These are phyloP conservation scores for Curvularia sp. DNA, from an alignment of 2,329 filamentous ascomycete species.

Conservation along the genomic window DNA sequence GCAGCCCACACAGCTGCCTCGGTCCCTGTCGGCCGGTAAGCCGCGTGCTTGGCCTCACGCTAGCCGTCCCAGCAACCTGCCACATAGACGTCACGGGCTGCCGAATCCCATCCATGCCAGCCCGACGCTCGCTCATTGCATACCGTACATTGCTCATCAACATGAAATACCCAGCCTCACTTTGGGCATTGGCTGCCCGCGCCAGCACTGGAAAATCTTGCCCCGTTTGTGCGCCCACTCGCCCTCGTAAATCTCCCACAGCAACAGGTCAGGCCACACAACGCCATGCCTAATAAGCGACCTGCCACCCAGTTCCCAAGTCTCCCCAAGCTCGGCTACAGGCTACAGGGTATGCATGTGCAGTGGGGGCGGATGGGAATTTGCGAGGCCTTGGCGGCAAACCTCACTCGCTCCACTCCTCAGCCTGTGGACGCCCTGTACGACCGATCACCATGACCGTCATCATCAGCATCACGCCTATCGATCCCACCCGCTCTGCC, in stretches of 20 bases:
- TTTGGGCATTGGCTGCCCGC: neutral
- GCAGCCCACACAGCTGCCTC: slow-evolving; percentile 19
- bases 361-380: slow-evolving; percentile 19
- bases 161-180: neutral
- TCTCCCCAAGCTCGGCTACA: slow-evolving; percentile 27
- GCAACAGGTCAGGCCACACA: slow-evolving; percentile 18
- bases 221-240: slow-evolving; percentile 1
- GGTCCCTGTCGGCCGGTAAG: slow-evolving; percentile 25
- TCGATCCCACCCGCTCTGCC: slow-evolving; percentile 25
- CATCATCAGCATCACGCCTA: slow-evolving; percentile 28
- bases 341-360: slow-evolving; percentile 32
- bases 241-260: slow-evolving; percentile 8
- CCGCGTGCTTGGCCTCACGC: slow-evolving; percentile 15
- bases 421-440: slow-evolving; percentile 34
- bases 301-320: slow-evolving; percentile 23
- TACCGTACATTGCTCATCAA: neutral
- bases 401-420: slow-evolving; percentile 28
- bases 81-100: slow-evolving; percentile 11
- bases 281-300: slow-evolving; percentile 25
- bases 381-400: slow-evolving; percentile 30
- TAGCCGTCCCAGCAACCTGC: slow-evolving; percentile 7
- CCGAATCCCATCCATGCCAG: neutral
- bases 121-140: neutral
- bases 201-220: slow-evolving; percentile 5
- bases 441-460: slow-evolving; percentile 31